Evolutionary conservation across 352 stramenopile genomes (phyloP), one percentile per base, ranked within the genome.

Genomic region (Saprolegnia parasitica): DNA sequence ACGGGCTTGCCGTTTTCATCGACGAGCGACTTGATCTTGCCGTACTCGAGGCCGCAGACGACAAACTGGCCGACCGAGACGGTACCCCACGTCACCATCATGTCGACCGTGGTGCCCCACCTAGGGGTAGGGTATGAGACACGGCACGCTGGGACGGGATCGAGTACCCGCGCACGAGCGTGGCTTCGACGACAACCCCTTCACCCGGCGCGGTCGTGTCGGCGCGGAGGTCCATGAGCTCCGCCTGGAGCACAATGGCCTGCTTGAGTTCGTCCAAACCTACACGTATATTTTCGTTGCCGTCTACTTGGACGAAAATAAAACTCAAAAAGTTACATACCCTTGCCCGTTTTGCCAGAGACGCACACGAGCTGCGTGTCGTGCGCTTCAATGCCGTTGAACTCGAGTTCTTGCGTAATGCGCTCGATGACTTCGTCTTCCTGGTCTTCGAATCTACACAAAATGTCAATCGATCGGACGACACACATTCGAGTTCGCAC

Each of bases 11-110:
- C 81, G 18, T 80, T 72, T 37, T 89, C 65, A 57, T 90, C 83
- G 16, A 90, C 74, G 3, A 93, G 73, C 26, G 81, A 82, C 37
- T 86, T 84, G 29, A 99, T 88, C 76, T 98, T 98, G 63, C 96
- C 96, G 72, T 93, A 97, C 55, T 98, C 90, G 65, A 96, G 79
- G 42, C 97, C 97, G 21, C 95, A 98, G 13, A 99, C 93, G 61
- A 99, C 97, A 62, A 93, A 84, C 52, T 97, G 88, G 23, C 97
- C 97, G 49, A 96, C 87, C 62, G 88, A 84, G 46, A 99, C 78
- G n/a, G 94, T 98, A 64, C 98, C 98, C 80, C 96, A 98, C 77
- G 98, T 97, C 42, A 99, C 92, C 58, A 99, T 89, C 29, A 89
- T 87, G 56, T 98, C 98, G 26, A 98, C 92, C 56, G 98, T 89